A percentile compares a stretch with the other conserved stretches of the same genome.
Evolutionary conservation across 176 grass and related monocot species (phyloP).

Genomic region (Tuctoria greenei): DNA sequence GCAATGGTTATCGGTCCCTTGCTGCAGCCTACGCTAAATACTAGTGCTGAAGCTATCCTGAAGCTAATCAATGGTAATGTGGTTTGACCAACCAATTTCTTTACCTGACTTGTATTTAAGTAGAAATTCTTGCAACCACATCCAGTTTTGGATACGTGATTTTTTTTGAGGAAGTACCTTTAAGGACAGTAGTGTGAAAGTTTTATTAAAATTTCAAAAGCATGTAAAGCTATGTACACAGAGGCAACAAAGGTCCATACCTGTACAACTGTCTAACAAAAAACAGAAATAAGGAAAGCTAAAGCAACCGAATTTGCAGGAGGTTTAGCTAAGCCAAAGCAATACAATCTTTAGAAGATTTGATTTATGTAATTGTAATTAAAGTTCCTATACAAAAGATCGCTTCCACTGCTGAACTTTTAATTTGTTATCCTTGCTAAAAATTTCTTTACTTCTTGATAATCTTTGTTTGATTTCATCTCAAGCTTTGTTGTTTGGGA

Average conservation of each 20-base stretch:
- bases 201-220: no score
- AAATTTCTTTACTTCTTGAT: not conserved
- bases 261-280: no score
- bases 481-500: not conserved
- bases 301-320: no score
- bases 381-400: no score
- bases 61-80: slow-evolving; percentile 57
- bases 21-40: slow-evolving; percentile 65
- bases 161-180: not conserved
- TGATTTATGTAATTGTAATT: no score
- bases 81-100: not conserved
- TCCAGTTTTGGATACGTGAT: not conserved
- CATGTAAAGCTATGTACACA: no score
- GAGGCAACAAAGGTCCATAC: no score
- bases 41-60: slow-evolving; percentile 55
- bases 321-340: no score
- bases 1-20: slow-evolving; percentile 64
- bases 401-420: not conserved
- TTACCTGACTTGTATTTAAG: not conserved
- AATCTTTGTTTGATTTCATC: not conserved
- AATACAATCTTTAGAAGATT: no score
- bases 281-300: no score
- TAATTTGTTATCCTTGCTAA: not conserved
- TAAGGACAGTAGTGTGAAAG: not conserved
- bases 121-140: slow-evolving; percentile 2